phyloP scores from a whole-genome alignment of 148 eudicot species.

The Fagopyrum homotropicum region DNA sequence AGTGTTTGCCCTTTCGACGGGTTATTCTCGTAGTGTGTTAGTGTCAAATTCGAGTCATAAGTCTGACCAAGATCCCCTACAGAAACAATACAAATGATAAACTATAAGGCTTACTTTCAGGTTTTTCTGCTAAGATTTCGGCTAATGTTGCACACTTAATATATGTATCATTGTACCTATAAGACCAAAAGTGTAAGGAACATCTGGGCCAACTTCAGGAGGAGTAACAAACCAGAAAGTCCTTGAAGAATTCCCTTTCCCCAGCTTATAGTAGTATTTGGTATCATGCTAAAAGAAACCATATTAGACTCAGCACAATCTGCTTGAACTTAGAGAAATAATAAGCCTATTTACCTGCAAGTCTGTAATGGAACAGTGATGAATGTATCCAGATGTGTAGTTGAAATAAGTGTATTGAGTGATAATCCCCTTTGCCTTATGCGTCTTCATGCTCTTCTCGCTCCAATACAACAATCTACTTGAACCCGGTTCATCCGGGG shows the following conservation, averaged over 20 bases:
- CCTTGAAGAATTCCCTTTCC: slow-evolving; percentile 44
- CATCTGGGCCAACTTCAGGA: slow-evolving; percentile 69
- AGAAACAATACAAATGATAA: no score
- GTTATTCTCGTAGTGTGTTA: slow-evolving; percentile 69
- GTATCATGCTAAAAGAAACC: slow-evolving; percentile 40
- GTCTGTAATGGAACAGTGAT: slow-evolving; percentile 60
- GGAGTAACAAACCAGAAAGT: slow-evolving; percentile 79
- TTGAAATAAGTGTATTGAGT: slow-evolving; percentile 50
- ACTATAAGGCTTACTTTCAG: no score
- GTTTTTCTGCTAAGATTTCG: no score
- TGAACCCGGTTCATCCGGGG: slow-evolving; percentile 56
- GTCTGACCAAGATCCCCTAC: slow-evolving; percentile 87
- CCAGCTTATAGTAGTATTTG: slow-evolving; percentile 62
- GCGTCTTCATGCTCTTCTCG: slow-evolving; percentile 34
- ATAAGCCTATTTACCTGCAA: slow-evolving; percentile 38
- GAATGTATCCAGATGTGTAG: slow-evolving; percentile 79
- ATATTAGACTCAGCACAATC: no score
- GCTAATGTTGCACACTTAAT: no score
- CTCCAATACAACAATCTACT: slow-evolving; percentile 51
- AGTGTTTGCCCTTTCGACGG: slow-evolving; percentile 52
- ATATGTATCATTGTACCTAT: slow-evolving; percentile 15
- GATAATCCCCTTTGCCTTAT: slow-evolving; percentile 27
- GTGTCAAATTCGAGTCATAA: slow-evolving; percentile 66
- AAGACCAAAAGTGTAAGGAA: slow-evolving; percentile 73
- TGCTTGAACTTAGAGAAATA: no score